Percentiles rank a stretch among this genome's conserved stretches.
These are phyloP conservation scores for Auriscalpium microsporum DNA, from an alignment of 768 basidiomycete genomes.

Conservation along the genomic window DNA sequence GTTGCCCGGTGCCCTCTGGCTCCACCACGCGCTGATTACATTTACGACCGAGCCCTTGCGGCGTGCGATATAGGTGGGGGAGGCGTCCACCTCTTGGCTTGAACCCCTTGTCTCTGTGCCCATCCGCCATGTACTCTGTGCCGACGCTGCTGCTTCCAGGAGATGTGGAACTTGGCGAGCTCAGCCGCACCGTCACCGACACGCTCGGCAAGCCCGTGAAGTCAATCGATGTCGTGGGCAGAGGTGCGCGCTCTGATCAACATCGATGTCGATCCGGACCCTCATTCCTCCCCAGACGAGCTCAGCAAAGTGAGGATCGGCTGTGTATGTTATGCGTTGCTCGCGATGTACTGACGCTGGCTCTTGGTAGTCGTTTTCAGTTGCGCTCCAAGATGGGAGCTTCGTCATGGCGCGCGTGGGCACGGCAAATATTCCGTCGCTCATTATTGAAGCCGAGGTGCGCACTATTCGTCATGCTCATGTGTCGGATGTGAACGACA, in stretches of 20 bases:
- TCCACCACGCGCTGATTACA: neutral
- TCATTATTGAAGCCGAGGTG: constrained; percentile 18
- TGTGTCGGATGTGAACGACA: neutral
- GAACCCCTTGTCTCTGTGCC: neutral
- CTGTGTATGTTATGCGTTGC: neutral
- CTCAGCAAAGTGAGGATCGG: constrained; percentile 6
- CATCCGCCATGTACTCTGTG: constrained; percentile 3
- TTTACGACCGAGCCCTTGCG: neutral
- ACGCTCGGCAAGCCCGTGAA: constrained; percentile 10
- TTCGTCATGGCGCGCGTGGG: constrained; percentile 16
- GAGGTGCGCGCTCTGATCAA: constrained; percentile 10
- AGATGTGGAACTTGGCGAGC: constrained; percentile 13
- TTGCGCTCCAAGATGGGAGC: constrained; percentile 16
- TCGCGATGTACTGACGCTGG: neutral
- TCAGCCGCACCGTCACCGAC: constrained; percentile 14
- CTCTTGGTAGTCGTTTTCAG: constrained; percentile 15
- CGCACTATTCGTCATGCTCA: neutral
- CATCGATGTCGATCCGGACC: neutral
- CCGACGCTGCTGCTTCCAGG: constrained; percentile 6
- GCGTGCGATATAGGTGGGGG: neutral
- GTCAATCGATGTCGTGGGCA: constrained; percentile 17
- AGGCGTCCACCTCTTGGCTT: neutral
- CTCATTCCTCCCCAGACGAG: constrained; percentile 1
- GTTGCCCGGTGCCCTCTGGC: neutral
- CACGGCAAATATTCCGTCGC: constrained; percentile 8